phyloP scores from a whole-genome alignment of 441 rosid genomes.

The Syzygium malaccense region DNA sequence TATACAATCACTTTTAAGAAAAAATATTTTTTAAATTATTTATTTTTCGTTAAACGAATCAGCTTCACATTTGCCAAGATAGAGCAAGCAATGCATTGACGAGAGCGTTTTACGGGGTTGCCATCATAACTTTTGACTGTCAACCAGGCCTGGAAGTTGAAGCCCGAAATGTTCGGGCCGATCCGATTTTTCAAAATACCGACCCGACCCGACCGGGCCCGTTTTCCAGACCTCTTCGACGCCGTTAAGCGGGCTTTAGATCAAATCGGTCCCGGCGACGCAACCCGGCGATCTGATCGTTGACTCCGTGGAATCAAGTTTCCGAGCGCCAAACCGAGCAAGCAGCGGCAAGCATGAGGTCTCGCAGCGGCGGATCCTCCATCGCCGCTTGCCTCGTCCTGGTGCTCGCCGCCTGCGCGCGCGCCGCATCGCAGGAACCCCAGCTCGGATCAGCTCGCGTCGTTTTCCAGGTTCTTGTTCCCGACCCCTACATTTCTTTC shows the following conservation, averaged over 20 bases:
- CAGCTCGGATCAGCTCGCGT: constrained; percentile 73
- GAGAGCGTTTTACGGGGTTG: neutral
- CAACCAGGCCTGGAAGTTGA: neutral
- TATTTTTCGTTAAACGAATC: too few species aligned
- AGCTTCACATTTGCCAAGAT: neutral
- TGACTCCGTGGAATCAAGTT: neutral
- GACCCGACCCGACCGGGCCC: neutral
- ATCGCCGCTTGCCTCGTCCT: neutral
- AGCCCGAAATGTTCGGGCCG: neutral
- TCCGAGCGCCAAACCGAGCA: neutral
- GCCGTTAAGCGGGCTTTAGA: neutral
- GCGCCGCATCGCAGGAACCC: constrained; percentile 38
- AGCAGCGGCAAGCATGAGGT: neutral
- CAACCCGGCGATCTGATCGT: neutral
- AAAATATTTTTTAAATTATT: too few species aligned
- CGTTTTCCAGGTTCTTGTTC: constrained; percentile 64
- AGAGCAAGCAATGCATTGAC: neutral
- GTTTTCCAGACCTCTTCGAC: neutral
- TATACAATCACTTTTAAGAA: too few species aligned
- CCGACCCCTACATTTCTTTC: neutral
- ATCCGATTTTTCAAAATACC: rapidly evolving
- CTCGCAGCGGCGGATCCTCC: neutral
- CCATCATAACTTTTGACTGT: neutral
- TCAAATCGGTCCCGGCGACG: neutral
- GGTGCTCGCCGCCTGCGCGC: neutral